Base-by-base conservation (phyloP, 176 grass and related monocot species). In the Rhynchospora pubera region DNA sequence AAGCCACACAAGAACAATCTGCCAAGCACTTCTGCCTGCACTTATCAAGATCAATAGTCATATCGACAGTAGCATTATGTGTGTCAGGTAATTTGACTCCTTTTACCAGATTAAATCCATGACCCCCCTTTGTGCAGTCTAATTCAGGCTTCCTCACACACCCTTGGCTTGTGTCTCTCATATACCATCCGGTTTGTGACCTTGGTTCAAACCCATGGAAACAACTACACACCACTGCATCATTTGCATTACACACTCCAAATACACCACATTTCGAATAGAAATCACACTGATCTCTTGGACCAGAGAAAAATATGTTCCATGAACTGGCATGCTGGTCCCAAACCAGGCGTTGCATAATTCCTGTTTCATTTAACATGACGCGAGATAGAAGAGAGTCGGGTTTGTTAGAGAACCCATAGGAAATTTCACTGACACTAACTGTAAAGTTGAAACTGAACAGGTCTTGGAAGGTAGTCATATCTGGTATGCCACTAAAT, bases 1-100 rank as follows among this genome's bases (percentile, higher is more conserved):
- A 95, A 43, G 90, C 90, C 19, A 84, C 18, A 30, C 93, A 95
- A 0, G 88, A 95, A 32, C 93, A 95, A 82, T 92, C 84, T 51
- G 13, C 13, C 60, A 77, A 63, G 59, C 85, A 87, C 16, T 51
- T 76, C n/a, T 59, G 68, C 3, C 70, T 34, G 47, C 90, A 95
- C 72, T 79, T 56, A 28, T 42, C 84, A 16, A 88, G 24, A 30
- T 56, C 69, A 28, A 78, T 80, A 79, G 74, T 89, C 60, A 16
- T 34, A 43, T 90, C 61, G 7, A 89, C 91, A 45, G 79, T 96
- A 55, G 42, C 74, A 3, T 65, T 84, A 8, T 7, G 23, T n/a
- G 87, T 34, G 18, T 85, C 89, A 0, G 89, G 86, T 43, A 91
- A 67, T 86, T 95, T 95, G 69, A 90, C 88, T 14, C 90, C 84